Base-by-base conservation (phyloP, 805 yeast genomes). In the Lipomyces starkeyi region DNA sequence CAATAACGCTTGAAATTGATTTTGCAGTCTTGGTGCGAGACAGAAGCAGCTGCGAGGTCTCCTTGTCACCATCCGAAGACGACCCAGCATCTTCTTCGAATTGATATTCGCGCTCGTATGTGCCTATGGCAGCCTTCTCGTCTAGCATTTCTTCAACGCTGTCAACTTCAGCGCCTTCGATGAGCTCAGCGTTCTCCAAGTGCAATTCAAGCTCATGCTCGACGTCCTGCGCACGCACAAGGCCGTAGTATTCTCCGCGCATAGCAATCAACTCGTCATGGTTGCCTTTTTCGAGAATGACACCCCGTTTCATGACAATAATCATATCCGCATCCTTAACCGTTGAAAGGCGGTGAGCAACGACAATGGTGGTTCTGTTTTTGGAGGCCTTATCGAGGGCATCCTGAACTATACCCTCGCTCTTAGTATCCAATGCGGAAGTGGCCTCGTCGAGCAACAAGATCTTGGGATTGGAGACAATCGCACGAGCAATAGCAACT, bases 371-470 rank as follows among this genome's bases (percentile, higher is more conserved):
- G 3, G 87, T 85, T 6, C 78, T 68, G 52, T 74, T 67, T 63
- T 71, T 68, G 13, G 78, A 57, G 5, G 76, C 77, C 32, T 70
- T 68, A 58, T 76, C 74, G 64, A 87, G 77, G 53, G 88, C 87
- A 52, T 79, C 79, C 80, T 85, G 84, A 53, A 87, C 88, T 5
- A 86, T 81, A 67, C 86, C 87, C 74, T 87, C 91, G 70, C 86
- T 83, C 60, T 83, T 83, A 8, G 88, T 84, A 74, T 87, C 91
- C 57, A 88, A 78, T 0, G 90, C 90, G 8, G 89, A 86, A 0
- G 90, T 87, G 7, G 91, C 91, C 74, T 88, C 91, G 74, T 87
- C 91, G 58, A 87, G 77, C 17, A 87, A 80, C 59, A 87, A 77
- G 9, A 88, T 80, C 32, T 82, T 79, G 2, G 91, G 91, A n/a